These are phyloP conservation scores for Kickxella alabastrina DNA, from an alignment of 192 early-diverging fungal genomes.

Conservation along the genomic window DNA sequence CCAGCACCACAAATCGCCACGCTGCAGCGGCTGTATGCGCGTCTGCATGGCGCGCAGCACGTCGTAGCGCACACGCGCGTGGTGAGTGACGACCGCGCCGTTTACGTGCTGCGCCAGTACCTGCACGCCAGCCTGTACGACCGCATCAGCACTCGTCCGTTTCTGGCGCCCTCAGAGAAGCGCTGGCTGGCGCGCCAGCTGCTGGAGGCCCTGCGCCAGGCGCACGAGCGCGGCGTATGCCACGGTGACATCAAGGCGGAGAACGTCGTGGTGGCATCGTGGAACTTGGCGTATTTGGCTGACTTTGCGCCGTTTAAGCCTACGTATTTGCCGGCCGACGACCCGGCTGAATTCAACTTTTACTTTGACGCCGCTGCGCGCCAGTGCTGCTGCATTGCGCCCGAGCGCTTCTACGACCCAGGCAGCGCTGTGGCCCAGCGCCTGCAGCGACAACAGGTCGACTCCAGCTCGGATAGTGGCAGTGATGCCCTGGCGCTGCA, in stretches of 20 bases:
- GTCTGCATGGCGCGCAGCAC: constrained; percentile 67
- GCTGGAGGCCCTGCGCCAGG: constrained; percentile 71
- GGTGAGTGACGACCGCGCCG: constrained; percentile 85
- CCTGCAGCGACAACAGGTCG: constrained; percentile 13
- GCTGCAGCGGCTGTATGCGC: constrained; percentile 29
- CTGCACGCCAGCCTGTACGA: constrained; percentile 94
- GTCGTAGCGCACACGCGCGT: constrained; percentile 74
- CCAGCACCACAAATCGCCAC: constrained; percentile 24
- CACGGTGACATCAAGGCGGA: constrained; percentile 98
- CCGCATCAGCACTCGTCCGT: constrained; percentile 93
- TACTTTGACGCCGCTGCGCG: constrained; percentile 92
- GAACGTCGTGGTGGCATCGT: constrained; percentile 89
- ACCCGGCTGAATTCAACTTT: constrained; percentile 93
- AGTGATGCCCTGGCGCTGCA: constrained; percentile 52
- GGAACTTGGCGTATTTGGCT: constrained; percentile 89
- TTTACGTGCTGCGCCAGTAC: constrained; percentile 84
- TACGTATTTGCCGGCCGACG: constrained; percentile 90
- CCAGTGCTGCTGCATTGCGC: constrained; percentile 90
- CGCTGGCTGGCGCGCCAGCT: constrained; percentile 94
- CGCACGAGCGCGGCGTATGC: constrained; percentile 67
- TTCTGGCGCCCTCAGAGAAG: constrained; percentile 79
- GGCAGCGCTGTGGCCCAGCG: constrained; percentile 40
- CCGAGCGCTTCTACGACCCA: constrained; percentile 88
- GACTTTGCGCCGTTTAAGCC: constrained; percentile 94
- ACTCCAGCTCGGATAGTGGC: not conserved